These are phyloP conservation scores for Rhizophagus clarus DNA, from an alignment of 192 early-diverging fungal species.

Conservation along the genomic window DNA sequence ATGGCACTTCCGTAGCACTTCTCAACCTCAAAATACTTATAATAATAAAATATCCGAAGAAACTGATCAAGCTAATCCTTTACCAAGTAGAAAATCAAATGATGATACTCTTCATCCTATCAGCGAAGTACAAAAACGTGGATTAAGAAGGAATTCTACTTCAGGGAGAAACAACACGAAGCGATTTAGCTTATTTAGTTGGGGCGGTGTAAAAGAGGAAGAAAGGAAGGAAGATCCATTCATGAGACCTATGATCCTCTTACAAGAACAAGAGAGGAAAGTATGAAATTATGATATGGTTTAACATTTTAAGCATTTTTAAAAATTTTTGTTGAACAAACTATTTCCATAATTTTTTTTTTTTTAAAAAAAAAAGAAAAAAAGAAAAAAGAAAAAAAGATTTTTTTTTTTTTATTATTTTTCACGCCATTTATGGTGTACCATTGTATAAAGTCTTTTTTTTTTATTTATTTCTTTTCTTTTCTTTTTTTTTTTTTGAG, in stretches of 20 bases:
- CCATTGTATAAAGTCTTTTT: neutral
- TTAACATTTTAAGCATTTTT: neutral
- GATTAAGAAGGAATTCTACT: slow-evolving; percentile 10
- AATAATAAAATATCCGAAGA: neutral
- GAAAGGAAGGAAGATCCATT: slow-evolving; percentile 26
- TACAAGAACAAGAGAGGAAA: slow-evolving; percentile 20
- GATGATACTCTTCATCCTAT: neutral
- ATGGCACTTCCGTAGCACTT: neutral
- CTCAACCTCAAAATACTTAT: neutral
- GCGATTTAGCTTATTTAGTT: slow-evolving; percentile 6
- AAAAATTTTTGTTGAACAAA: neutral
- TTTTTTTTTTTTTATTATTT: neutral
- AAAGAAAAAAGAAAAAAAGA: too few species aligned
- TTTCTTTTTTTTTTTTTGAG: neutral
- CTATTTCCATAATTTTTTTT: neutral
- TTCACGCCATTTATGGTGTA: neutral
- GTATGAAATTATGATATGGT: neutral
- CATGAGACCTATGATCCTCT: slow-evolving; percentile 25
- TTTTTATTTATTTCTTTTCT: neutral
- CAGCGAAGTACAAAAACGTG: neutral
- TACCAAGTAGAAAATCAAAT: neutral
- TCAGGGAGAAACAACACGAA: neutral
- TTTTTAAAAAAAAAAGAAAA: neutral
- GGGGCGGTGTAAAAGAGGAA: neutral
- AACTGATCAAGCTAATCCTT: neutral